Percentiles rank a stretch among this genome's conserved stretches.
phyloP scores from a whole-genome alignment of 2,329 filamentous ascomycete species.

The Helotiales sp. region DNA sequence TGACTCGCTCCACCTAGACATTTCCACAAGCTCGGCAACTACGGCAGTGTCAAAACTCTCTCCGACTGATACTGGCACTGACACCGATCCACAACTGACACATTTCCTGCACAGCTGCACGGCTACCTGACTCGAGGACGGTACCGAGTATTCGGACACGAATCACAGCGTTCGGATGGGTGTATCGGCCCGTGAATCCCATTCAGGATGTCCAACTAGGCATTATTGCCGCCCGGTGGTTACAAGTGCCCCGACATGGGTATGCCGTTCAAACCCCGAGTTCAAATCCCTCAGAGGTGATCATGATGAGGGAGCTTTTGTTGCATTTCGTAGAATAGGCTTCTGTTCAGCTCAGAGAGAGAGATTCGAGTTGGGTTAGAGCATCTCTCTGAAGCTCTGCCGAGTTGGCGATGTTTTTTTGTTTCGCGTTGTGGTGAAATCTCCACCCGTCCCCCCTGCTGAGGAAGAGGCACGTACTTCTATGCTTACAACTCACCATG shows the following conservation, averaged over 20 bases:
- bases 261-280: not conserved
- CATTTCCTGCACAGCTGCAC: not conserved
- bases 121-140: not conserved
- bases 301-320: not conserved
- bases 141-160: not conserved
- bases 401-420: too few species aligned
- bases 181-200: not conserved
- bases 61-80: not conserved
- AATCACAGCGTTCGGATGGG: not conserved
- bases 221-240: too few species aligned
- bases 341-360: slow-evolving; percentile 10
- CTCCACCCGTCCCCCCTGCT: too few species aligned
- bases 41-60: not conserved
- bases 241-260: not conserved
- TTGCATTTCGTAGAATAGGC: slow-evolving; percentile 14
- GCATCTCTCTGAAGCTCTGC: too few species aligned
- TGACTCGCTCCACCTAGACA: not conserved
- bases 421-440: too few species aligned
- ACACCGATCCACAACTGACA: not conserved
- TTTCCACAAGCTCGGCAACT: not conserved
- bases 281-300: not conserved
- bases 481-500: too few species aligned
- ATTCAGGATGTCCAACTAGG: too few species aligned
- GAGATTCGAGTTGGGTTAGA: not conserved
- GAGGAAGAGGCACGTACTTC: too few species aligned